These are phyloP conservation scores for Candida yuanshanica DNA, from an alignment of 805 yeast species.

Conservation along the genomic window DNA sequence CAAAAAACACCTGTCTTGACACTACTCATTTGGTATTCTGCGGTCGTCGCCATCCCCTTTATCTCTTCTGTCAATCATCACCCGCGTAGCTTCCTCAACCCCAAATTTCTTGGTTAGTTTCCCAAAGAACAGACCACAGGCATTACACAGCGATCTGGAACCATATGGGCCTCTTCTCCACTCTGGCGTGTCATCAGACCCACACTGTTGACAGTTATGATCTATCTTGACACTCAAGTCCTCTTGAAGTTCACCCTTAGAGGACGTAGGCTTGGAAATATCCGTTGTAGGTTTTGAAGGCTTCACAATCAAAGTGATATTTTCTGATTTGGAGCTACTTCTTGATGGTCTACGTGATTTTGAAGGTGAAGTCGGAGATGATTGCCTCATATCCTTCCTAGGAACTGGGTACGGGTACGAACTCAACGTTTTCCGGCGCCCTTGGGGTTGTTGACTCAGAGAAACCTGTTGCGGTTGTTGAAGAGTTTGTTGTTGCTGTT, in stretches of 20 bases:
- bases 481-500: not conserved
- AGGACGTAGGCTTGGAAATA: not conserved
- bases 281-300: conserved; percentile 15
- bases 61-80: conserved; percentile 21
- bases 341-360: not conserved
- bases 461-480: not conserved
- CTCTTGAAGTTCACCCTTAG: conserved; percentile 12
- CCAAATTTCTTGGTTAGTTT: conserved; percentile 51
- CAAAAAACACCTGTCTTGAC: not conserved
- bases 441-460: not conserved
- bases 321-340: conserved; percentile 3
- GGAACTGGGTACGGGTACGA: not conserved
- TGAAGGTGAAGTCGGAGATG: not conserved
- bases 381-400: not conserved
- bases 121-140: conserved; percentile 79
- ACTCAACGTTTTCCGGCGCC: not conserved
- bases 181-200: conserved; percentile 74
- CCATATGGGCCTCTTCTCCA: conserved; percentile 93
- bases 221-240: conserved; percentile 11
- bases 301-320: conserved; percentile 15
- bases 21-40: conserved; percentile 23
- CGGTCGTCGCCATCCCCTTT: conserved; percentile 24
- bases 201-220: conserved; percentile 60
- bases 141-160: conserved; percentile 78
- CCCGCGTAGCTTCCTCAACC: conserved; percentile 21